Conservation (phyloP, 345 rosid genomes). For the Corchorus capsularis region DNA sequence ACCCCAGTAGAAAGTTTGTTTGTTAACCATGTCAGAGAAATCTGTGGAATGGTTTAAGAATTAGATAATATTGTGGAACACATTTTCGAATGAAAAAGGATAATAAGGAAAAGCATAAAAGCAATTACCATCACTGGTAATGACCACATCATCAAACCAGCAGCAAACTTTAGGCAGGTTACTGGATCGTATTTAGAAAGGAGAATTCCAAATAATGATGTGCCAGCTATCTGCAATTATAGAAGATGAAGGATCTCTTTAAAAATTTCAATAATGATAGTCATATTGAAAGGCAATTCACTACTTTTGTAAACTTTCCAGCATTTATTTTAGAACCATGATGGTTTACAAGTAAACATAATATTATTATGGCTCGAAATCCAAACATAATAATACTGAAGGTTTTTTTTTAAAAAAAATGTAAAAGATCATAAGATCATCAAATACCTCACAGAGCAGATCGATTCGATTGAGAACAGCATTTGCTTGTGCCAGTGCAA, state of each 20-base stretch:
- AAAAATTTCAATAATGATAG: background rate
- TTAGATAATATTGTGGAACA: slow-evolving; percentile 18
- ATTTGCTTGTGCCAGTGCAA: slow-evolving; percentile 93
- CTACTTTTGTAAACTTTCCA: background rate
- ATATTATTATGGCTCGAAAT: background rate
- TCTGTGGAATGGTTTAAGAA: slow-evolving; percentile 39
- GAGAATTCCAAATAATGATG: slow-evolving; percentile 80
- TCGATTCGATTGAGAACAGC: slow-evolving; percentile 87
- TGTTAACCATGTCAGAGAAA: slow-evolving; percentile 71
- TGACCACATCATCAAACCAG: slow-evolving; percentile 66
- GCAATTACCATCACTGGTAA: slow-evolving; percentile 75
- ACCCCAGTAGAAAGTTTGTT: slow-evolving; percentile 85
- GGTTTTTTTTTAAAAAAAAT: background rate
- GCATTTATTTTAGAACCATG: background rate
- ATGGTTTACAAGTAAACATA: slow-evolving; percentile 4
- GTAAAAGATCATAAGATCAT: slow-evolving; percentile 6
- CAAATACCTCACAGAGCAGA: slow-evolving; percentile 84
- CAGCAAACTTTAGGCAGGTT: slow-evolving; percentile 83
- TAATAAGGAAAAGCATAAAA: slow-evolving; percentile 16
- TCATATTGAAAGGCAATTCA: slow-evolving; percentile 5
- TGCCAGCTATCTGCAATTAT: slow-evolving; percentile 75
- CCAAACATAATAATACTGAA: background rate
- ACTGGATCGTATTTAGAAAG: slow-evolving; percentile 77
- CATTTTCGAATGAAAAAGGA: slow-evolving; percentile 5
- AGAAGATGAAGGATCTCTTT: slow-evolving; percentile 5